Evolutionary conservation across 2,329 filamentous ascomycete genomes (phyloP).

Genomic region (Aspergillus sp.): DNA sequence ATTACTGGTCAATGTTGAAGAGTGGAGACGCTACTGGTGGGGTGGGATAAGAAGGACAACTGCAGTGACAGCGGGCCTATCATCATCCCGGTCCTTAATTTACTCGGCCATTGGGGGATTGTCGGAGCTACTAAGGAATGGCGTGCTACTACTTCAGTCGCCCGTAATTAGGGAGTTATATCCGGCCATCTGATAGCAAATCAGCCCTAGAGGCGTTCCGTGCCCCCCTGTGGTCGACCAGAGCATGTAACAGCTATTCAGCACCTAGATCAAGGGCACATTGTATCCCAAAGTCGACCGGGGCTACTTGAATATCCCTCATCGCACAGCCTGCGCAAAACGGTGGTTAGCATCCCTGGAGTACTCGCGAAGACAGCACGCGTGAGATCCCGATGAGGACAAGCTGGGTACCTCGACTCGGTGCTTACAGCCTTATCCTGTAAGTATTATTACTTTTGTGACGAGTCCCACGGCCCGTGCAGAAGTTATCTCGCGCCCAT

Average conservation of each 20-base stretch:
- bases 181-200: constrained; percentile 5
- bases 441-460: neutral
- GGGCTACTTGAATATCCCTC: neutral
- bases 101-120: neutral
- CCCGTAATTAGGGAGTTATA: constrained; percentile 4
- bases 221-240: neutral
- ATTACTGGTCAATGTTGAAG: neutral
- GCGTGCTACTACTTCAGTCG: neutral
- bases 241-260: neutral
- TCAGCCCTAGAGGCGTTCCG: neutral
- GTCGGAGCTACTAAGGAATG: neutral
- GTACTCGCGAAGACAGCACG: neutral
- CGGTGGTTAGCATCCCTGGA: neutral
- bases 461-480: neutral
- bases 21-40: neutral
- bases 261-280: neutral
- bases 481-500: neutral
- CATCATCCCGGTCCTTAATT: neutral
- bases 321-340: neutral
- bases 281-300: neutral
- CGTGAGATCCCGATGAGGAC: neutral
- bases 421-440: neutral
- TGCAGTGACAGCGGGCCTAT: neutral
- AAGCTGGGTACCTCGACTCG: neutral
- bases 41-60: neutral